Conservation (phyloP, 2,329 filamentous ascomycete genomes). For the Dothideomycetes sp. region DNA sequence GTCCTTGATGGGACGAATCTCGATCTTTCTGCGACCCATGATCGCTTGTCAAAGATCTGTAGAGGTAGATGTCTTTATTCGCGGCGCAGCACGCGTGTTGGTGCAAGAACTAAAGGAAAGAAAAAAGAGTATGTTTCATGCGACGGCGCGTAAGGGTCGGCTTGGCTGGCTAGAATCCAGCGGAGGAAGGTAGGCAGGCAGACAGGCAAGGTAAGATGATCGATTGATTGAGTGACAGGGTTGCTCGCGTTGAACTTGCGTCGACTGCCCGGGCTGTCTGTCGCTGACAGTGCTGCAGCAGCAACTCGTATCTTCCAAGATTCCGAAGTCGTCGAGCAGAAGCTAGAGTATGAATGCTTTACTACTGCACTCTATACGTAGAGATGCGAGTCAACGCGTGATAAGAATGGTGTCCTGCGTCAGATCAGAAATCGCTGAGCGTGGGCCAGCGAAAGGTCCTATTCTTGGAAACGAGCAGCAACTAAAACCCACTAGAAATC, state of each 20-base stretch:
- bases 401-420: constrained; percentile 10
- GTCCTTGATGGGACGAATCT: constrained; percentile 99
- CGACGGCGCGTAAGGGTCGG: not conserved
- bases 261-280: too few relatives aligned
- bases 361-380: not conserved
- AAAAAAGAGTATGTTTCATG: constrained; percentile 1
- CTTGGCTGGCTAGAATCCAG: not conserved
- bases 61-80: not conserved
- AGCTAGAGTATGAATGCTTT: too few relatives aligned
- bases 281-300: too few relatives aligned
- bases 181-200: too few relatives aligned
- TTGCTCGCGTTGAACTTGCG: too few relatives aligned
- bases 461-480: constrained; percentile 9
- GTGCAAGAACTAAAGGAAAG: not conserved
- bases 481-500: too few relatives aligned
- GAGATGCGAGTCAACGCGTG: constrained; percentile 4
- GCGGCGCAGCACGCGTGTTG: constrained; percentile 1
- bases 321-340: not conserved
- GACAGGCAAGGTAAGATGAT: too few relatives aligned
- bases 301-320: too few relatives aligned
- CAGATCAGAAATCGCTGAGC: constrained; percentile 8
- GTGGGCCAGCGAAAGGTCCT: constrained; percentile 2
- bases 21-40: constrained; percentile 98
- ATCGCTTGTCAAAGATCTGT: constrained; percentile 22
- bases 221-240: too few relatives aligned